These are phyloP conservation scores for Oxalis stricta DNA, from an alignment of 441 rosid genomes.

Conservation along the genomic window DNA sequence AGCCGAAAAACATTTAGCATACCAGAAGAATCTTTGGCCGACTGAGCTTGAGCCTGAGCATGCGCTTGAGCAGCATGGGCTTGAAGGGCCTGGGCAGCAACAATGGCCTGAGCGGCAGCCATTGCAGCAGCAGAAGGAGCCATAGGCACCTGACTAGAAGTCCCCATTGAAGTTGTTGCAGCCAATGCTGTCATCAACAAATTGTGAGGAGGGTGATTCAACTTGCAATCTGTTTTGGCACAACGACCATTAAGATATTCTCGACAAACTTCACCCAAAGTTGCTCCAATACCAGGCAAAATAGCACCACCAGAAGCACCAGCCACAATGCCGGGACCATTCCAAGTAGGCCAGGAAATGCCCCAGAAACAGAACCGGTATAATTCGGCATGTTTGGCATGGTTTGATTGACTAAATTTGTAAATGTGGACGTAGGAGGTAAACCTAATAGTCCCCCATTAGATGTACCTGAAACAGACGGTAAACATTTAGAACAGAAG, in stretches of 20 bases:
- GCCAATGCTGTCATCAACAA: constrained; percentile 87
- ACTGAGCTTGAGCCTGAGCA: constrained; percentile 78
- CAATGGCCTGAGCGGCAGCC: constrained; percentile 99
- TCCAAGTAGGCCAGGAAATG: constrained; percentile 82
- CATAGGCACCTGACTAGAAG: constrained; percentile 88
- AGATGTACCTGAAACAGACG: constrained; percentile 47
- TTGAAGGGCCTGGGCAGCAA: constrained; percentile 98
- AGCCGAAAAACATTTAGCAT: constrained; percentile 7
- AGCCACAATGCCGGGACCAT: constrained; percentile 88
- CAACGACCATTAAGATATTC: constrained; percentile 88
- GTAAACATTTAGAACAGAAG: not conserved
- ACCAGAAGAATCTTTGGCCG: constrained; percentile 68
- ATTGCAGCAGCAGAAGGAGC: constrained; percentile 99
- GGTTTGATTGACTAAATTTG: constrained; percentile 77
- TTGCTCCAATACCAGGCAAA: constrained; percentile 91
- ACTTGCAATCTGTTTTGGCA: constrained; percentile 66
- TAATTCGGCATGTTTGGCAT: constrained; percentile 99
- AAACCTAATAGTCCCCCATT: constrained; percentile 64
- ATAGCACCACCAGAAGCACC: constrained; percentile 95
- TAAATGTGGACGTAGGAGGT: constrained; percentile 61
- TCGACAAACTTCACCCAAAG: constrained; percentile 94
- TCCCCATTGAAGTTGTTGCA: constrained; percentile 81
- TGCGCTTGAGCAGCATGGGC: constrained; percentile 98
- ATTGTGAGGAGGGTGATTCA: constrained; percentile 89
- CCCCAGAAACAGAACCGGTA: constrained; percentile 84